Conservation (phyloP, 2,329 filamentous ascomycete species). For the Neoarthrinium moseri region DNA sequence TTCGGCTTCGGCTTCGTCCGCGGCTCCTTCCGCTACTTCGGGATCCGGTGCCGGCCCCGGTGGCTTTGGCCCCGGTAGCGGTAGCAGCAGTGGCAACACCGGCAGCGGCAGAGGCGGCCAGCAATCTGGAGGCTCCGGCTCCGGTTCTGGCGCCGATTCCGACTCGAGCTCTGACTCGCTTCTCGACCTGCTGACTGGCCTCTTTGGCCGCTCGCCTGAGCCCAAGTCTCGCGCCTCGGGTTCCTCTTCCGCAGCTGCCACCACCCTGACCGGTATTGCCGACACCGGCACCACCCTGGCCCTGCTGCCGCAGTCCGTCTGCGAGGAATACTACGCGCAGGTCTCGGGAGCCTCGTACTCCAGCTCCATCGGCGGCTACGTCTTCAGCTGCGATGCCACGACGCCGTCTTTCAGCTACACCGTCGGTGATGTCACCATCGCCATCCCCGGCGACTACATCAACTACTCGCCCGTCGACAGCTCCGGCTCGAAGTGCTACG, state of each 20-base stretch:
- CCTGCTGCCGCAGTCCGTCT: conserved; percentile 45
- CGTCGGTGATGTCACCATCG: conserved; percentile 44
- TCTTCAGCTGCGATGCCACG: conserved; percentile 47
- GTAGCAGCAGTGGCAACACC: neutral
- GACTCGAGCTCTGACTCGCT: too few species aligned
- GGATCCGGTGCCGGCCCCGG: conserved; percentile 1
- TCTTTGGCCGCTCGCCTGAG: neutral
- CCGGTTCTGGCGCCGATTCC: neutral
- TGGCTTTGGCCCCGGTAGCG: neutral
- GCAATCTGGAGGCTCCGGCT: neutral
- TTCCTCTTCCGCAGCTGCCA: conserved; percentile 4
- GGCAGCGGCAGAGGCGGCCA: neutral
- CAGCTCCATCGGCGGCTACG: conserved; percentile 42
- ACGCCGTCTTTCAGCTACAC: conserved; percentile 50
- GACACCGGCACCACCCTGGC: conserved; percentile 62
- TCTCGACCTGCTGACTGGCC: neutral
- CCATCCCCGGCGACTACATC: conserved; percentile 47
- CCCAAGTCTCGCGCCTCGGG: neutral
- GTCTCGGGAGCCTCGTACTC: conserved; percentile 42
- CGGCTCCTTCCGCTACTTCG: neutral
- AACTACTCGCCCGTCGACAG: conserved; percentile 46
- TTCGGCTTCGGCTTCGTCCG: neutral
- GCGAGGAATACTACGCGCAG: conserved; percentile 49
- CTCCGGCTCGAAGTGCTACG: conserved; percentile 53
- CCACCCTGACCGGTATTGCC: conserved; percentile 42